Evolutionary conservation across 225 moss, liverwort and hornwort species (phyloP).

Genomic region (Pseudoscleropodium purum): DNA sequence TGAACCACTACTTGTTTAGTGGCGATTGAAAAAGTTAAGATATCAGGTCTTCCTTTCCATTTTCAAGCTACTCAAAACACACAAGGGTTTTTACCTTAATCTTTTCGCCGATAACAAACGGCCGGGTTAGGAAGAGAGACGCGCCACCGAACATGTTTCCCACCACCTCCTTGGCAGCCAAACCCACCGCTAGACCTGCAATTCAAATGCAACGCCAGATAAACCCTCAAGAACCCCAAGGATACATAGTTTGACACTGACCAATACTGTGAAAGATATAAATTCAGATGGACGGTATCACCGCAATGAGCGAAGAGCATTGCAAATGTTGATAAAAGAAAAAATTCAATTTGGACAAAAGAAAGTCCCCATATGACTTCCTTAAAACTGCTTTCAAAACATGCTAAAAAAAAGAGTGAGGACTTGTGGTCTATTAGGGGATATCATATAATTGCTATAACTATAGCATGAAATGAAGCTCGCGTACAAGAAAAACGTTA

Average conservation of each 20-base stretch:
- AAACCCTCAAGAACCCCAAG: background rate
- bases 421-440: background rate
- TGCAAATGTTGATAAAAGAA: background rate
- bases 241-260: background rate
- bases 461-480: background rate
- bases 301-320: background rate
- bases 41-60: background rate
- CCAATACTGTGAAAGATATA: background rate
- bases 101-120: slow-evolving; percentile 70
- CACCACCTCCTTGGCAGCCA: slow-evolving; percentile 84
- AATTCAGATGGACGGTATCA: background rate
- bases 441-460: background rate
- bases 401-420: no score
- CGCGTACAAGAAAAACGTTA: background rate
- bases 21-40: background rate
- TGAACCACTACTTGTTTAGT: background rate
- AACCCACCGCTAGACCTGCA: slow-evolving; percentile 72
- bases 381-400: background rate
- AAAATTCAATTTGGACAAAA: background rate
- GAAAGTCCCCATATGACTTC: background rate
- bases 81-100: slow-evolving; percentile 38
- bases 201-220: background rate
- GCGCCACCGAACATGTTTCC: slow-evolving; percentile 87
- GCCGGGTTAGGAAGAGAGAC: slow-evolving; percentile 54
- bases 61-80: background rate